Conservation (phyloP, 2,329 filamentous ascomycete genomes). For the Penicillium sp. region DNA sequence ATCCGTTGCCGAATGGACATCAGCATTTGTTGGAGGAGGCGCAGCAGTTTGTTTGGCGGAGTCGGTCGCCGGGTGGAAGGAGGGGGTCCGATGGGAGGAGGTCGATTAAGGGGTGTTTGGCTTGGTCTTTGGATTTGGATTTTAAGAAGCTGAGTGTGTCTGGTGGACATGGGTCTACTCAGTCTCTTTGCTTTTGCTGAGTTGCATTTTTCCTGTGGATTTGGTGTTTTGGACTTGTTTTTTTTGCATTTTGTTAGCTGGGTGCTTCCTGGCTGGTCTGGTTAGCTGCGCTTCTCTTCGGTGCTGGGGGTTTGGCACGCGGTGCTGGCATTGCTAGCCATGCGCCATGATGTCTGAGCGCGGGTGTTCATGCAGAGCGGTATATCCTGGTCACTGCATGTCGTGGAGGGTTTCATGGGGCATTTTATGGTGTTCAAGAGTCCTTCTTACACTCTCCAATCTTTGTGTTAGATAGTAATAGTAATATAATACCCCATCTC, state of each 20-base stretch:
- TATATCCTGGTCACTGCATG: neutral
- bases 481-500: neutral
- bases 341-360: neutral
- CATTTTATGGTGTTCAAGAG: neutral
- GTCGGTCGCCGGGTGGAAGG: conserved; percentile 1
- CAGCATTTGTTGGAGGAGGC: conserved; percentile 28
- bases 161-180: neutral
- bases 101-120: conserved; percentile 5
- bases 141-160: conserved; percentile 1
- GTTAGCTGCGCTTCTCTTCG: neutral
- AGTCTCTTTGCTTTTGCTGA: neutral
- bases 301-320: neutral
- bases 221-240: neutral
- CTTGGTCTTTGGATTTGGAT: conserved; percentile 5
- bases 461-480: neutral
- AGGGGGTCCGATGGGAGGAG: neutral
- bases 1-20: conserved; percentile 29
- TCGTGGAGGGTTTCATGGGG: neutral
- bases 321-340: neutral
- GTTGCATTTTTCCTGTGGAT: neutral
- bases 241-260: neutral
- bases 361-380: neutral
- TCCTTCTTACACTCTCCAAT: neutral
- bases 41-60: conserved; percentile 19
- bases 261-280: neutral